A percentile compares a stretch with the other conserved stretches of the same genome.
Conservation (phyloP, 805 yeast genomes). For the Cyberlindnera veronae region DNA sequence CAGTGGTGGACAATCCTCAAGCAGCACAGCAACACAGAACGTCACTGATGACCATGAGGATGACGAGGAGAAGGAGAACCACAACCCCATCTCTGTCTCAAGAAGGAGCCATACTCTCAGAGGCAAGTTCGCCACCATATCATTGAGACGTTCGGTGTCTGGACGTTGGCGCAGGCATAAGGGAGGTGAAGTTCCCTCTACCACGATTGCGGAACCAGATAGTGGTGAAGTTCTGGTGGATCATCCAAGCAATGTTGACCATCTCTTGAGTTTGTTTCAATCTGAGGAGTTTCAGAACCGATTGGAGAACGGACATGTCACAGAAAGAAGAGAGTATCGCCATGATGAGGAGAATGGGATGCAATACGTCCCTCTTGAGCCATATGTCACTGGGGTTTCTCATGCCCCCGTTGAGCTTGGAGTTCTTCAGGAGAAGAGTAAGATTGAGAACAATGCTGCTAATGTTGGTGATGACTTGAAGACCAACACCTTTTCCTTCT, state of each 20-base stretch:
- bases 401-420: neutral
- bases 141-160: conserved; percentile 3
- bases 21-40: neutral
- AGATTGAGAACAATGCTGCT: neutral
- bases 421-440: neutral
- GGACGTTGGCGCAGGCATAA: neutral
- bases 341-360: neutral
- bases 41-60: neutral
- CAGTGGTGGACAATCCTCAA: neutral
- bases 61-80: conserved; percentile 6
- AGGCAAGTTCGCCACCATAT: neutral
- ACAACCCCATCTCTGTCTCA: neutral
- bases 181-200: too few species aligned
- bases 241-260: neutral
- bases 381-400: neutral
- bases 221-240: neutral
- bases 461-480: neutral
- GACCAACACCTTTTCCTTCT: neutral
- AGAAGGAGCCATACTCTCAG: conserved; percentile 1
- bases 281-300: conserved; percentile 13
- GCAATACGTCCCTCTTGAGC: neutral
- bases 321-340: neutral
- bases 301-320: conserved; percentile 8
- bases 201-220: neutral
- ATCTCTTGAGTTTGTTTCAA: conserved; percentile 9